Evolutionary conservation across 495 filamentous ascomycete genomes (phyloP), one percentile per base, ranked within the genome.

Genomic region (Penicillium coprophilum): DNA sequence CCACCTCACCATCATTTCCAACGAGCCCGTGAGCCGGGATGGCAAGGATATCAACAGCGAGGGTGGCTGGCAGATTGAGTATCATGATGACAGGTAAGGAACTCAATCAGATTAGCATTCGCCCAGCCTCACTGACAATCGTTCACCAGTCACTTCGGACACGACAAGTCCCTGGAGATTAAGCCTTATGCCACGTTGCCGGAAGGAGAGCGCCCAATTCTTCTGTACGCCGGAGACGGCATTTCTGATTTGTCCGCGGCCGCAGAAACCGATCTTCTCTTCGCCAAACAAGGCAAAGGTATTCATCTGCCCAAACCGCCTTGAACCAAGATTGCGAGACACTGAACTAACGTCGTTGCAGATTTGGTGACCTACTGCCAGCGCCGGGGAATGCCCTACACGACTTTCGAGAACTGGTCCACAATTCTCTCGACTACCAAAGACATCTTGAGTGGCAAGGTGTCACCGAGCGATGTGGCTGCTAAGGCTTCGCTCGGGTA

Each of bases 171-270:
- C 28, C 71, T 91, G 34, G 88, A 89, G 59, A 91, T 98, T 63
- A 85, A 88, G 60, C 88, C 87, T 2, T 97, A 96, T 67, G 83
- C 87, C n/a, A 70, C 76, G 34, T 79, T 94, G 11, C 87, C 90
- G 0, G 79, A 81, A 4, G 72, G 74, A 15, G 74, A 86, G 54
- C 78, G 91, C 50, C 92, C 92, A 0, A 82, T 81, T 10, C 80
- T 96, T 69, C 86, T 96, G 58, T 96, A 96, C 61, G 92, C 91
- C 23, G 92, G 92, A 46, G 92, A 96, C 57, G 92, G 92, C 24
- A 89, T 96, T 0, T 93, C 89, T 1, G 92, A 96, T 66, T 75
- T 96, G 41, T 92, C 88, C 30, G 92, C 92, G 10, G 92, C 92
- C 2, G 81, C 84, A 47, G 91, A 96, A 71, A 95, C 92, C 15